Evolutionary conservation across 768 basidiomycete species (phyloP), one percentile per base, ranked within the genome.

Genomic region (Mrakia frigida): DNA sequence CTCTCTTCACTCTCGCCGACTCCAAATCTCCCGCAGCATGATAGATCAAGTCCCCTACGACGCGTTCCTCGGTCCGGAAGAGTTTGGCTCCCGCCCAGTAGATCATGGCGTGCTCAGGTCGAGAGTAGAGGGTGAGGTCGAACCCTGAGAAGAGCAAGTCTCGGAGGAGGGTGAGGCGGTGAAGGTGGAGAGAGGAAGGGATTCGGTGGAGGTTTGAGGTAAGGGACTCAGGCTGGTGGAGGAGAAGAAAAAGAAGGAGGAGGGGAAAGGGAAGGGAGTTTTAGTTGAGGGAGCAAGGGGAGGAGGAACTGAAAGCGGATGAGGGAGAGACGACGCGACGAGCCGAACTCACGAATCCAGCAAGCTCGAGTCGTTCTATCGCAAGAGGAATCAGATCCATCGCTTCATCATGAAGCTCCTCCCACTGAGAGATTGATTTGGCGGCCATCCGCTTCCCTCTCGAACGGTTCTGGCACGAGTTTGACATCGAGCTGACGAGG

Each of bases 141-240:
- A 77, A 77, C 25, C 76, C 76, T 18, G 76, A 35, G n/a, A 77
- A 71, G 63, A 77, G 61, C 10, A 63, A 35, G 50, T 77, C 70
- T n/a, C 70, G 63, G 25, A 63, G 37, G n/a, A 77, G 76, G 31
- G 43, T 31, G n/a, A 77, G 33, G 0, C 76, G 76, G 35, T 77
- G 76, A 13, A 73, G 63, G 28, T 68, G 70, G 63, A 77, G 56
- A 18, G 76, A 33, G 35, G 71, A 43, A 25, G 76, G 76, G 63
- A 77, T 21, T 25, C 46, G 46, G 60, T 65, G 46, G n/a, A 77
- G 50, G 9, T 70, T 43, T 21, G 70, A 28, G 18, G 52, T 31
- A 13, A 53, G 41, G 37, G 31, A 60, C 2, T 25, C n/a, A 14
- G 75, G 41, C 70, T 76, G 46, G 23, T 3, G 28, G 33, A 39